Evolutionary conservation across 1,284 basidiomycete genomes (phyloP).

Genomic region (Cutaneotrichosporon mucoides): DNA sequence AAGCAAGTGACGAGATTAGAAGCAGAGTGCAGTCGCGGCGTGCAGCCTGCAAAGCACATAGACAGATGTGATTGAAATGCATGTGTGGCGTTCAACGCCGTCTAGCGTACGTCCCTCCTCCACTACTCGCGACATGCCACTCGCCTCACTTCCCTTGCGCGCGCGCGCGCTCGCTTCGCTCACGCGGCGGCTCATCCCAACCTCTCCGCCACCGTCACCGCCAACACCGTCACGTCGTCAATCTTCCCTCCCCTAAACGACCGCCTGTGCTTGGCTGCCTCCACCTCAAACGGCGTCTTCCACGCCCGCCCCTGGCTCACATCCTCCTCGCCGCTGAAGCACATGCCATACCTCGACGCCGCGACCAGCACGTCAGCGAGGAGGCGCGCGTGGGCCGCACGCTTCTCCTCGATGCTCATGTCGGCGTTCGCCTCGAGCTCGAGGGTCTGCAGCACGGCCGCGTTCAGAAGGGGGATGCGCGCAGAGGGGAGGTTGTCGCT

Average conservation of each 20-base stretch:
- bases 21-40: too few relatives aligned
- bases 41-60: too few relatives aligned
- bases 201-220: conserved; percentile 3
- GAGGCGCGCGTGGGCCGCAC: conserved; percentile 41
- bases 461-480: conserved; percentile 43
- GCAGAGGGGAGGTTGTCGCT: conserved; percentile 54
- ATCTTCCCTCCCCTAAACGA: conserved; percentile 52
- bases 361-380: conserved; percentile 51
- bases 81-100: too few relatives aligned
- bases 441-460: conserved; percentile 29
- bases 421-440: conserved; percentile 34
- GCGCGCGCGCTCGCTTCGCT: too few relatives aligned
- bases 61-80: too few relatives aligned
- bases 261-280: conserved; percentile 42
- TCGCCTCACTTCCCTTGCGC: too few relatives aligned
- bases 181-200: background rate
- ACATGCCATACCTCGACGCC: conserved; percentile 49
- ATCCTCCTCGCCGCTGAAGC: conserved; percentile 40
- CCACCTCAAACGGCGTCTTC: conserved; percentile 48
- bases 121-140: too few relatives aligned
- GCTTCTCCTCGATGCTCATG: conserved; percentile 30
- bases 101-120: too few relatives aligned
- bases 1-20: too few relatives aligned
- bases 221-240: conserved; percentile 34
- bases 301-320: conserved; percentile 23